Base-by-base conservation (phyloP, 2,329 filamentous ascomycete genomes). In the Alternaria incomplexa region DNA sequence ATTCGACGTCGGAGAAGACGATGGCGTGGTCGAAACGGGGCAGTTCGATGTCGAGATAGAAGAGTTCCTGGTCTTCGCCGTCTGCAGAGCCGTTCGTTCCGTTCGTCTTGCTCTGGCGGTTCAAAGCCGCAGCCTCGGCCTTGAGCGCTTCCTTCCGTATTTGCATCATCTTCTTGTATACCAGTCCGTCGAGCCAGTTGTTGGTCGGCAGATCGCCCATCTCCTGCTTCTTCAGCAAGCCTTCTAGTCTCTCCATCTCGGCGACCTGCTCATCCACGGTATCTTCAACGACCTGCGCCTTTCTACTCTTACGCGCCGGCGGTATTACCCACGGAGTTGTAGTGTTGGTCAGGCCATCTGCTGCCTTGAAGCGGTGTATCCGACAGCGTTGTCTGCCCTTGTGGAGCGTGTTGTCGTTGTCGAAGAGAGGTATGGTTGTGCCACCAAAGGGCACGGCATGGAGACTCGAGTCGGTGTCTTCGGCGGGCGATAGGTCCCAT, bases 1-100 rank as follows among this genome's bases (percentile, higher is more conserved):
- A 99, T 77, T 97, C 93, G 73, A 96, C 89, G 77, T 99, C 96
- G 28, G 93, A 92, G 82, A 97, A 99, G 25, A 99, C 93, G 45
- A 99, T 89, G 0, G 96, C 93, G 71, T 97, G 97, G 75, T 99
- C 96, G 77, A 97, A 99, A 11, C 94, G 90, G 12, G 94, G 94
- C 51, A 99, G 88, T 74, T 99, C 96, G 52, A 99, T 86, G 73
- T 96, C 93, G 17, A 99, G 87, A 52, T 91, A 89, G 76, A 97
- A 97, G 9, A 89, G 88, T 55, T 88, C 87, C 47, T 89, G 86
- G 44, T 86, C 82, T 9, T 80, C 52, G 6, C 59, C 64, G n/a
- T 72, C 67, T 8, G 62, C 82, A 9, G 80, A 50, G 4, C 61
- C 71, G 12, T 69, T 69, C 1, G 62, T 56, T 2, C 64, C 65